Evolutionary conservation across 2,329 filamentous ascomycete genomes (phyloP), one percentile per base, ranked within the genome.

Genomic region (Cordyceps javanica): DNA sequence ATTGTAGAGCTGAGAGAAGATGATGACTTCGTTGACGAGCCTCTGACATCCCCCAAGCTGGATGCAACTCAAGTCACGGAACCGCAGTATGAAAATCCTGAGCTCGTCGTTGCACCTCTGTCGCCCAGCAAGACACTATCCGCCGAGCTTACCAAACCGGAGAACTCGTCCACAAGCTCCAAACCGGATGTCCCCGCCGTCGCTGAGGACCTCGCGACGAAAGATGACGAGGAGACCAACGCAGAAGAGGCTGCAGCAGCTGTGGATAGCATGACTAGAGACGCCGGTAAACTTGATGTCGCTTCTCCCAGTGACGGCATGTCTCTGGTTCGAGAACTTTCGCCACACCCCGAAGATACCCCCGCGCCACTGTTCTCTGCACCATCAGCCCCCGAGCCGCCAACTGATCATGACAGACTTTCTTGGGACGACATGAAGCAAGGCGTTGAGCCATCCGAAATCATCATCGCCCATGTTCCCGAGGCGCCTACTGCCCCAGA

Each of bases 11-110:
- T 51, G 5, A 83, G 81, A 65, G 83, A 87, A 62, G 86, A 88
- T 56, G 86, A 88, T 53, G 86, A 90, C 59, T 89, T 92, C 67
- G 87, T 91, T 21, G 88, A 92, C 61, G 88, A 92, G 69, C 87
- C 89, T 3, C 76, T 91, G 19, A 88, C 83, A 62, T 89, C 88
- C 3, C 83, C 84, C 3, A 76, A 79, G 5, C 77, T 93, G 9
- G 78, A 83, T 19, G 77, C 88, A 19, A 80, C 82, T 60, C 82
- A 80, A 45, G 70, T 80, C 5, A 80, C 80, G 13, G 72, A 78
- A 58, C 72, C 73, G 38, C 72, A 75, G 2, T 80, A 82, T 57
- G 79, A 81, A n/a, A 80, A 84, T 21, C 76, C 78, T 0, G 79
- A 82, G 28, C 69, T 85, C 51, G 70, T 83, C 2, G 82, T 85